Evolutionary conservation across 306 rosid species (phyloP), one percentile per base, ranked within the genome.

Genomic region (Alnus glutinosa): DNA sequence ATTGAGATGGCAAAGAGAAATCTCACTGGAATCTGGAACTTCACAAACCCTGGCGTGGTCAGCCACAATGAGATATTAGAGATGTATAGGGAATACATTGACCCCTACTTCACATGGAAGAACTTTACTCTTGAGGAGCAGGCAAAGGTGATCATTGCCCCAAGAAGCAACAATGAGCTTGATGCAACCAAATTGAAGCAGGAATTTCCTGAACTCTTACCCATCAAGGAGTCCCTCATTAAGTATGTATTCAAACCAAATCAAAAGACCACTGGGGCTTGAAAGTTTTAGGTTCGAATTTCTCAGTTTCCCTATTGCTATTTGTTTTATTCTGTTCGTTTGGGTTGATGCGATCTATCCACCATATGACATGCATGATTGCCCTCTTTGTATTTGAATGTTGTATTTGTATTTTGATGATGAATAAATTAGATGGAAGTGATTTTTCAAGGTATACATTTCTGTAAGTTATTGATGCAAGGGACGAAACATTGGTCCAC

Each of bases 21-120:
- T 68, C 98, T 93, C 80, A 91, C 97, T 2, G 98, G 82, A 55
- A 84, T 92, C 73, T 92, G 92, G 91, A 93, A 93, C 82, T 93
- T 93, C 91, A 93, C 97, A 0, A 93, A 91, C 85, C 97, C 95
- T 1, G 97, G 98, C 37, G 98, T 93, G 70, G 98, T 93, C 9
- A 91, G 97, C 89, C 98, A 93, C 93, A 91, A 93, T 10, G 97
- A 91, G 86, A 90, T 93, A 71, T 81, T 93, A 69, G 86, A 93
- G 74, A 87, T 91, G 98, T 93, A 93, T 71, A 87, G 42, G 70
- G 87, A 93, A 1, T 89, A 87, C 75, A 73, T 93, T 5, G 91
- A 93, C 81, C 93, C 97, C 36, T 84, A 28, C 75, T 93, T 90
- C 79, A 78, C 83, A 1, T 93, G 92, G 92, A 93, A 86, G 77